These are phyloP conservation scores for Yamadazyma conglobata DNA, from an alignment of 1,139 yeast species.

Conservation along the genomic window DNA sequence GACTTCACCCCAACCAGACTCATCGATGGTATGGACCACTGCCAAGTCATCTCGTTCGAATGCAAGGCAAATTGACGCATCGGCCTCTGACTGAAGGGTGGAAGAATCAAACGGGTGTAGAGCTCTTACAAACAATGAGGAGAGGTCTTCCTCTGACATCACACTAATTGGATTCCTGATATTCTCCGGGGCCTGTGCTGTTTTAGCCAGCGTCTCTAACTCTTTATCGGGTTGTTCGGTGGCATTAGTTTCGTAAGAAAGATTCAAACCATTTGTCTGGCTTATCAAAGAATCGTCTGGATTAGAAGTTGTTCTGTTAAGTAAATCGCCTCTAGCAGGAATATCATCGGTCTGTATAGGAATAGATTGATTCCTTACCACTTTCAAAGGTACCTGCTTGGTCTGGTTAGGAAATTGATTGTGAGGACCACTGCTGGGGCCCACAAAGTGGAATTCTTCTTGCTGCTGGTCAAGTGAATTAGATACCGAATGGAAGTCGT, in stretches of 20 bases:
- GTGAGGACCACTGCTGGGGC: slow-evolving; percentile 5
- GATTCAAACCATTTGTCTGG: slow-evolving; percentile 9
- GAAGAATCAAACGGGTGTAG: slow-evolving; percentile 76
- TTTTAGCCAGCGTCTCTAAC: background rate
- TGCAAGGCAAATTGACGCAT: slow-evolving; percentile 76
- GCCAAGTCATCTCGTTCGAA: slow-evolving; percentile 80
- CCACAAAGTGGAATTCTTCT: slow-evolving; percentile 2
- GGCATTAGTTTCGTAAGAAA: slow-evolving; percentile 7
- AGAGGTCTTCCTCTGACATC: slow-evolving; percentile 32
- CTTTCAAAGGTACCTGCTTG: slow-evolving; percentile 18
- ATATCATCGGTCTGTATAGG: slow-evolving; percentile 19
- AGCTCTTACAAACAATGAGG: slow-evolving; percentile 55
- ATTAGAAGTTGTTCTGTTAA: slow-evolving; percentile 15
- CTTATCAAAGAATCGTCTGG: background rate
- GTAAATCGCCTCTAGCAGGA: slow-evolving; percentile 33
- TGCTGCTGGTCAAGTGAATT: background rate
- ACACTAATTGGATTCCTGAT: slow-evolving; percentile 7
- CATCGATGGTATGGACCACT: slow-evolving; percentile 83
- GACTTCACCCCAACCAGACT: slow-evolving; percentile 98
- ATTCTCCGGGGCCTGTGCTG: slow-evolving; percentile 2
- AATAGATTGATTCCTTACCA: slow-evolving; percentile 16
- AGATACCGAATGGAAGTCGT: slow-evolving; percentile 8
- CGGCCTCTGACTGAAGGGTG: slow-evolving; percentile 61
- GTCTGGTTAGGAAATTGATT: slow-evolving; percentile 2
- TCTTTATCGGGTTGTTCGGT: background rate